A percentile compares a stretch with the other conserved stretches of the same genome.
These are phyloP conservation scores for Centaurea solstitialis DNA, from an alignment of 129 eudicot genomes.

Conservation along the genomic window DNA sequence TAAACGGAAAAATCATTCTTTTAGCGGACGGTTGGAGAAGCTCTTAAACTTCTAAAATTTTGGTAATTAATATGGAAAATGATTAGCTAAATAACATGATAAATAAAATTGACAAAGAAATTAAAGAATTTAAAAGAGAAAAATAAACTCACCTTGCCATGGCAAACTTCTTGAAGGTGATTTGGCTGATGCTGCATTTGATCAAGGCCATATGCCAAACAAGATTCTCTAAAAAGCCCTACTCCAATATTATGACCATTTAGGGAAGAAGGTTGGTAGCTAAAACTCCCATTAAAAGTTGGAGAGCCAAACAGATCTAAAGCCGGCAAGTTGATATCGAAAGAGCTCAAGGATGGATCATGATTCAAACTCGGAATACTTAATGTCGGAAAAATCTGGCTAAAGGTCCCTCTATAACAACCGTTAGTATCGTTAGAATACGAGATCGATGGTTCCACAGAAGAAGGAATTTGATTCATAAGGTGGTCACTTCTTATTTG, in stretches of 20 bases:
- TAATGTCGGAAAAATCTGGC: constrained; percentile 63
- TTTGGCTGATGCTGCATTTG: constrained; percentile 38
- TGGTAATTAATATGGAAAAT: neutral
- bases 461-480: constrained; percentile 27
- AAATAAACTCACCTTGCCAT: constrained; percentile 39
- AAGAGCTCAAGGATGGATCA: constrained; percentile 21
- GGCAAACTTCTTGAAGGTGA: constrained; percentile 22
- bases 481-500: constrained; percentile 25
- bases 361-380: constrained; percentile 47
- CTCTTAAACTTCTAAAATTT: neutral
- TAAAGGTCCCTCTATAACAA: constrained; percentile 34
- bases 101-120: neutral
- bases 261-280: constrained; percentile 25
- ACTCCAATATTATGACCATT: constrained; percentile 31
- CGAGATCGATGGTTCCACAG: constrained; percentile 7
- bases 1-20: too few relatives aligned
- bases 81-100: neutral
- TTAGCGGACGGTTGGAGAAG: too few relatives aligned
- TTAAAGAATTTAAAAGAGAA: neutral
- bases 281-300: constrained; percentile 39
- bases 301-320: constrained; percentile 59
- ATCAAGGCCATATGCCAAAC: constrained; percentile 37
- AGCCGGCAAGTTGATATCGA: constrained; percentile 59
- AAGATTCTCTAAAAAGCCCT: constrained; percentile 23
- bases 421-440: constrained; percentile 9